Percentiles rank a stretch among this genome's conserved stretches.
Conservation (phyloP, 345 rosid genomes). For the Gynandropsis gynandra region DNA sequence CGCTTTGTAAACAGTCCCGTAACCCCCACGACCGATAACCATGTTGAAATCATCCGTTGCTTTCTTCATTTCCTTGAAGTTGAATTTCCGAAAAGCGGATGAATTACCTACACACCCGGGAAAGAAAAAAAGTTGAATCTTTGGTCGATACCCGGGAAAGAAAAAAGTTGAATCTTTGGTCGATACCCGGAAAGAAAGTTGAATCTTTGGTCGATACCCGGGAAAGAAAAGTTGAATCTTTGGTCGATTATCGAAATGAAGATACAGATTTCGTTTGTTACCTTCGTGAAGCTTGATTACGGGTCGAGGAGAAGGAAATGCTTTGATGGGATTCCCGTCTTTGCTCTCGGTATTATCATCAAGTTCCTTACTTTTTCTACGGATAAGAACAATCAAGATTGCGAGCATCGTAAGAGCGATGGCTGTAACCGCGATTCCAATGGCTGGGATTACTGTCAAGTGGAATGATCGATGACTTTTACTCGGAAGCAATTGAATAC, state of each 20-base stretch:
- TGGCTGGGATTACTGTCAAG: constrained; percentile 49
- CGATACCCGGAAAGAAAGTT: too few relatives aligned
- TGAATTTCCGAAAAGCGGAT: constrained; percentile 59
- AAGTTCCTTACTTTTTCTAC: constrained; percentile 54
- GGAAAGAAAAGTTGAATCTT: not conserved
- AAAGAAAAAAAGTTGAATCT: not conserved
- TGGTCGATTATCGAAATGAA: not conserved
- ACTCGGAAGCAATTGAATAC: constrained; percentile 33
- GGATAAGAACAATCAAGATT: constrained; percentile 65
- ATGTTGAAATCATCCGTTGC: constrained; percentile 67
- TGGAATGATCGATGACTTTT: constrained; percentile 48
- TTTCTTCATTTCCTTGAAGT: constrained; percentile 73
- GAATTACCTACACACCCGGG: constrained; percentile 42
- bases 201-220: constrained; percentile 4
- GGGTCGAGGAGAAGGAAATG: constrained; percentile 42
- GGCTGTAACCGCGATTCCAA: constrained; percentile 66
- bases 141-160: too few relatives aligned
- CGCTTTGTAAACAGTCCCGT: constrained; percentile 83
- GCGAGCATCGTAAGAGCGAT: constrained; percentile 50
- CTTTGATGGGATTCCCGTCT: constrained; percentile 41
- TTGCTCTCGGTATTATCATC: constrained; percentile 40
- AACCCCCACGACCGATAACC: constrained; percentile 80
- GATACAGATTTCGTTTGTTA: constrained; percentile 9
- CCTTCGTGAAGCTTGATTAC: constrained; percentile 65
- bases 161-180: not conserved